Base-by-base conservation (phyloP, 192 early-diverging fungal genomes). In the Obelidium mucronatum region DNA sequence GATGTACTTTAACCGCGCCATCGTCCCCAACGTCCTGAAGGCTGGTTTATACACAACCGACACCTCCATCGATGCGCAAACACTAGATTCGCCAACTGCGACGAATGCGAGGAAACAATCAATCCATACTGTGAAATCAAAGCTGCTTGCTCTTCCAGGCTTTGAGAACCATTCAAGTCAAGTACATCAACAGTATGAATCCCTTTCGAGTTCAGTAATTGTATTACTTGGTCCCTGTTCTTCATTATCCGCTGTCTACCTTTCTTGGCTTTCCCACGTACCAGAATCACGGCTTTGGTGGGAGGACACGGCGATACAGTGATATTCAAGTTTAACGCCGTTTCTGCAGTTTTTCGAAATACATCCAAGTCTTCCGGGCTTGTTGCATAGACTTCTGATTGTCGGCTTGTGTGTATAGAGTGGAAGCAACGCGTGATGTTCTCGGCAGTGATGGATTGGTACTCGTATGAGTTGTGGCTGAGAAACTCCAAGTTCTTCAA, bases 1-100 rank as follows among this genome's bases (percentile, higher is more conserved):
- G 44, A 67, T 51, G 30, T 67, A 67, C n/a, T 67, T 42, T 48
- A 52, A n/a, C 40, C 66, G 15, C n/a, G 66, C 24, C 28, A 67
- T 36, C 8, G 24, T 6, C 30, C 66, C 66, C 37, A 67, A 48
- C 13, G 19, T 17, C 2, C 66, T 15, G 40, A 67, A 67, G 11
- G 66, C 66, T 1, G 24, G 6, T 31, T 67, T 67, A 24, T 35
- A 67, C 17, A 67, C 66, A 2, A 36, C 30, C 2, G 30, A 26
- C n/a, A 30, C 31, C 40, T 67, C 66, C 1, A 67, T 42, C 28
- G 40, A 26, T 30, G 39, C n/a, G 66, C 66, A 51, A 67, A 67
- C 40, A 67, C 4, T 2, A 67, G 19, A 36, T 67, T 67, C 6
- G 66, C 48, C n/a, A 67, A 44, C 36, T 67, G 66, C 11, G 66